A percentile compares a stretch with the other conserved stretches of the same genome.
Evolutionary conservation across 352 stramenopile genomes (phyloP).

Genomic region (Stramenopiles sp.): DNA sequence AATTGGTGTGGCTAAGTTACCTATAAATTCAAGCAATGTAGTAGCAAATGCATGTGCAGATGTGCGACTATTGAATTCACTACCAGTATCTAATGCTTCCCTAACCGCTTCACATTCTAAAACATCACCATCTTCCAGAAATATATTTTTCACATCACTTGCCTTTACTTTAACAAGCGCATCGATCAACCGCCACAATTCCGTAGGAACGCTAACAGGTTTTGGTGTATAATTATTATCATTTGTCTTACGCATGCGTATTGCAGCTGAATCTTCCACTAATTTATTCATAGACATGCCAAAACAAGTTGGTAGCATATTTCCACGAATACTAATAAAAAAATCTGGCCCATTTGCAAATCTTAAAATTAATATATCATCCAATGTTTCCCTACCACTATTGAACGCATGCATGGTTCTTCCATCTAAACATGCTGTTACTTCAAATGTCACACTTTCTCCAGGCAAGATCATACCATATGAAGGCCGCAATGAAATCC

Average conservation of each 20-base stretch:
- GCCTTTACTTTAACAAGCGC: slow-evolving; percentile 55
- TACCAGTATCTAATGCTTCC: slow-evolving; percentile 74
- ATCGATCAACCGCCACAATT: slow-evolving; percentile 92
- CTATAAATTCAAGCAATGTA: background rate
- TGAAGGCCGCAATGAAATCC: slow-evolving; percentile 64
- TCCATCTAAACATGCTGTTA: slow-evolving; percentile 68
- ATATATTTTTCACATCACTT: slow-evolving; percentile 50
- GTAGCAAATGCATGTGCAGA: background rate
- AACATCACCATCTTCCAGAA: slow-evolving; percentile 39
- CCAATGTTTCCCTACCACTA: slow-evolving; percentile 60
- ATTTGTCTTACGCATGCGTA: background rate
- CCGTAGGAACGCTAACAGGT: slow-evolving; percentile 59
- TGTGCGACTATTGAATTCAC: slow-evolving; percentile 30
- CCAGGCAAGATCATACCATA: slow-evolving; percentile 58
- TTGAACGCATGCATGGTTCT: slow-evolving; percentile 62
- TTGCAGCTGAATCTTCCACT: slow-evolving; percentile 49
- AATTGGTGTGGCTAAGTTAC: background rate
- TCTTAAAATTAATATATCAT: slow-evolving; percentile 87
- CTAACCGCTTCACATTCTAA: slow-evolving; percentile 38
- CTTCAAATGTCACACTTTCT: slow-evolving; percentile 55
- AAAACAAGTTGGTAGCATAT: slow-evolving; percentile 65
- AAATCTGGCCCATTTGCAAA: slow-evolving; percentile 86
- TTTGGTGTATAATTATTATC: background rate
- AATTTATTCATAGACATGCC: slow-evolving; percentile 81
- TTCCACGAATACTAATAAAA: slow-evolving; percentile 77